Percentiles rank a stretch among this genome's conserved stretches.
phyloP scores from a whole-genome alignment of 495 filamentous ascomycete genomes.

The Staphylotrichum tortipilum region DNA sequence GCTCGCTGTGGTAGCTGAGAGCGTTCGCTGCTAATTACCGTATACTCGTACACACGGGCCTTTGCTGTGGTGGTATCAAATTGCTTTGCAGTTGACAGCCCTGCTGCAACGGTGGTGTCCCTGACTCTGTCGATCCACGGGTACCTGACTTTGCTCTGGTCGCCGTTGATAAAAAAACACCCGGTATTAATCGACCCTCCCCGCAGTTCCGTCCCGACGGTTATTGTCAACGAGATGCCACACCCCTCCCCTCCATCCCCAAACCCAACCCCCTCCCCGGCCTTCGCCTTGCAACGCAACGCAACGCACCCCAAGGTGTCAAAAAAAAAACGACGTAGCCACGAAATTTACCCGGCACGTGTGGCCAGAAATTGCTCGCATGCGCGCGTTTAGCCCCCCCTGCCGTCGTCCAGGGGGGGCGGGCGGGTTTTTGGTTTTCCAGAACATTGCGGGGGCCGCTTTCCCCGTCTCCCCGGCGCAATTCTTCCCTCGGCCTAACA shows the following conservation, averaged over 20 bases:
- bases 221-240: too few species aligned
- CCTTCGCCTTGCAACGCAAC: conserved; percentile 9
- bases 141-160: not conserved
- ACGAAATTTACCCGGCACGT: conserved; percentile 9
- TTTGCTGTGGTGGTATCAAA: too few species aligned
- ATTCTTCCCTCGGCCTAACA: conserved; percentile 4
- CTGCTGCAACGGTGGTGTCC: not conserved
- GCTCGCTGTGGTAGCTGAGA: too few species aligned
- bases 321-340: not conserved
- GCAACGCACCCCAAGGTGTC: too few species aligned
- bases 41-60: too few species aligned
- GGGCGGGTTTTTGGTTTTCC: conserved; percentile 1
- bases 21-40: too few species aligned
- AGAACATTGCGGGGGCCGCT: conserved; percentile 10
- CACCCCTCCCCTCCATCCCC: too few species aligned
- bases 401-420: not conserved
- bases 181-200: not conserved
- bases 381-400: not conserved
- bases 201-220: conserved; percentile 13
- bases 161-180: too few species aligned
- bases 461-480: not conserved
- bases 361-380: not conserved
- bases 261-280: not conserved
- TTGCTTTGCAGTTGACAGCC: not conserved
- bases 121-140: too few species aligned